Evolutionary conservation across 225 moss, liverwort and hornwort genomes (phyloP).

Genomic region (Physcomitrellopsis africana): DNA sequence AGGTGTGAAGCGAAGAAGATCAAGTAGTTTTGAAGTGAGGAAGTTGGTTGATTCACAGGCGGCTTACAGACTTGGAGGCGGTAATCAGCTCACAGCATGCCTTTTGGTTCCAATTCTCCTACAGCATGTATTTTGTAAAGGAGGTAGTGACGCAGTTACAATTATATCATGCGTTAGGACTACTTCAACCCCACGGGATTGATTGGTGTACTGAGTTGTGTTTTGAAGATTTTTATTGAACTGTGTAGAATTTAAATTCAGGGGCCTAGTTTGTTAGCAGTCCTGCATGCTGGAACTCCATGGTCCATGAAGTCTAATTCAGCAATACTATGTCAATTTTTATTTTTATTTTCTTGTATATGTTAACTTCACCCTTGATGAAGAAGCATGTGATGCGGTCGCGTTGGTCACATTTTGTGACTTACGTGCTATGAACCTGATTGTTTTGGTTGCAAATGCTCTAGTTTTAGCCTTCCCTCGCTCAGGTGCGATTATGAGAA

Average conservation of each 20-base stretch:
- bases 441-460: not conserved
- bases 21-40: not conserved
- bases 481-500: too few species aligned
- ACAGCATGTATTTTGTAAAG: too few species aligned
- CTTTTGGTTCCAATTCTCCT: not conserved
- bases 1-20: conserved; percentile 22
- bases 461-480: too few species aligned
- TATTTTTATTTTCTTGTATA: not conserved
- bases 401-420: not conserved
- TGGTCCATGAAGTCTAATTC: not conserved
- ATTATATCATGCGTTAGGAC: too few species aligned
- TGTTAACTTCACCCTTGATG: not conserved
- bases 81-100: not conserved
- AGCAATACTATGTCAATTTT: not conserved
- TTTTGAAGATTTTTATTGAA: not conserved
- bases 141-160: too few species aligned
- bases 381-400: not conserved
- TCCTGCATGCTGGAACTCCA: not conserved
- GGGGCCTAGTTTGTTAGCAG: not conserved
- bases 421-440: not conserved
- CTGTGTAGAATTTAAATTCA: not conserved
- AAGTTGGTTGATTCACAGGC: too few species aligned
- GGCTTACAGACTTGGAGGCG: too few species aligned
- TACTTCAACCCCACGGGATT: too few species aligned
- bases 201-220: not conserved